Evolutionary conservation across 2,329 filamentous ascomycete genomes (phyloP).

Genomic region (Cladophialophora psammophila): DNA sequence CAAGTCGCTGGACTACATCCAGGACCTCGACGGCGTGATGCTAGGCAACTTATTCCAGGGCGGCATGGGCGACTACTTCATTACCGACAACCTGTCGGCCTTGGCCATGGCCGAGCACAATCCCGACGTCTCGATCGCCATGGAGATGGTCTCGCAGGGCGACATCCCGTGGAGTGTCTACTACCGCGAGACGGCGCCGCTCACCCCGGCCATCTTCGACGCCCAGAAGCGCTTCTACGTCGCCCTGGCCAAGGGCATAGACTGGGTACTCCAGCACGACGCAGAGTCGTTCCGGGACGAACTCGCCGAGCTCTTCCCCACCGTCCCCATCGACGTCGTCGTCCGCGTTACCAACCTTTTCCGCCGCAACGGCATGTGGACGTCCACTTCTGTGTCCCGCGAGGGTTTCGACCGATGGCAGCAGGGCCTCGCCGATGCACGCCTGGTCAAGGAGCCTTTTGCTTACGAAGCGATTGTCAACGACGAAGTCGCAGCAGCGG

Average conservation of each 20-base stretch:
- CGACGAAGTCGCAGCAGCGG: background rate
- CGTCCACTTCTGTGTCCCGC: slow-evolving; percentile 17
- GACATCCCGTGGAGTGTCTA: slow-evolving; percentile 34
- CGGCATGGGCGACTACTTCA: slow-evolving; percentile 28
- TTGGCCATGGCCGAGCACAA: slow-evolving; percentile 15
- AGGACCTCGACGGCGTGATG: slow-evolving; percentile 29
- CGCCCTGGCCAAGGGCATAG: slow-evolving; percentile 19
- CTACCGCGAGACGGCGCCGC: slow-evolving; percentile 24
- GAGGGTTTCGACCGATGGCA: slow-evolving; percentile 28
- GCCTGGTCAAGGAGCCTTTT: slow-evolving; percentile 24
- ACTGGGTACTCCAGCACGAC: slow-evolving; percentile 27
- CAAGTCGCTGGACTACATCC: slow-evolving; percentile 22
- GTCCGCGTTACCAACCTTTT: slow-evolving; percentile 22
- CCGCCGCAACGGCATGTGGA: slow-evolving; percentile 28
- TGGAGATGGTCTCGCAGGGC: slow-evolving; percentile 31
- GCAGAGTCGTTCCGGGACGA: slow-evolving; percentile 23
- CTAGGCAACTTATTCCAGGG: slow-evolving; percentile 28
- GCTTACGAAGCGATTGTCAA: slow-evolving; percentile 20
- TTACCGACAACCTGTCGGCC: slow-evolving; percentile 28
- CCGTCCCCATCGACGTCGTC: slow-evolving; percentile 21
- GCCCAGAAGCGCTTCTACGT: slow-evolving; percentile 28
- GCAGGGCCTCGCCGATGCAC: slow-evolving; percentile 23
- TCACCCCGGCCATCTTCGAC: slow-evolving; percentile 25
- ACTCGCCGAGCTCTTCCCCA: slow-evolving; percentile 27
- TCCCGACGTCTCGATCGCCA: slow-evolving; percentile 25